Evolutionary conservation across 2,329 filamentous ascomycete species (phyloP), one percentile per base, ranked within the genome.

Genomic region (Bipolaris cookei): DNA sequence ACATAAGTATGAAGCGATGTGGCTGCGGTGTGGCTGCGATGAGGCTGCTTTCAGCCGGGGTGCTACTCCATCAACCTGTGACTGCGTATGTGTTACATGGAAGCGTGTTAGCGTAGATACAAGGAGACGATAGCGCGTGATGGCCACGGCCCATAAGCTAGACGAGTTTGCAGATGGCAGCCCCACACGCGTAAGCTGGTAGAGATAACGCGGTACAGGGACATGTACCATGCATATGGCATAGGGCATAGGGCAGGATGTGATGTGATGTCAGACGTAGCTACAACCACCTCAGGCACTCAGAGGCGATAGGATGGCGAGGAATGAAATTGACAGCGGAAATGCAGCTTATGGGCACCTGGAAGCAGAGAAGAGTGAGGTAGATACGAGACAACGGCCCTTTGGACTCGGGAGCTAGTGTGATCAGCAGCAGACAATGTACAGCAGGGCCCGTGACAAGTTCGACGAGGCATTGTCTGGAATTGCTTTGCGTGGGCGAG

Each of bases 341-440:
- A 42, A 38, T 35, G 11, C 28, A 50, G 58, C 50, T 60, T 42
- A 57, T 60, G 54, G 54, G 20, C 13, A 21, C 16, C 5, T 10
- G 28, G 10, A 30, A 4, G 28, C 28, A 30, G 28, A 30, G 28
- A 30, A 30, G 28, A 30, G 28, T 1, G 28, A 30, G 28, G 28
- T 30, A 30, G 28, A 50, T 53, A 48, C 35, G 55, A 58, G 58
- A 54, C 58, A 58, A 47, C 50, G 50, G 51, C 39, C 44, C 38
- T 53, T 48, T 37, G 38, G 46, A 46, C 25, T 51, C 56, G 56
- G 56, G 47, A 58, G 38, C 56, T 56, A 56, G 56, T 51, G 34
- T 20, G 56, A 58, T 53, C 56, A 58, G 41, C 55, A 54, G 55
- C 38, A 38, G 45, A 48, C 44, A 53, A 47, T 53, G 14, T 54